These are phyloP conservation scores for Fonsecaea pugnacius DNA, from an alignment of 2,329 filamentous ascomycete genomes.

Conservation along the genomic window DNA sequence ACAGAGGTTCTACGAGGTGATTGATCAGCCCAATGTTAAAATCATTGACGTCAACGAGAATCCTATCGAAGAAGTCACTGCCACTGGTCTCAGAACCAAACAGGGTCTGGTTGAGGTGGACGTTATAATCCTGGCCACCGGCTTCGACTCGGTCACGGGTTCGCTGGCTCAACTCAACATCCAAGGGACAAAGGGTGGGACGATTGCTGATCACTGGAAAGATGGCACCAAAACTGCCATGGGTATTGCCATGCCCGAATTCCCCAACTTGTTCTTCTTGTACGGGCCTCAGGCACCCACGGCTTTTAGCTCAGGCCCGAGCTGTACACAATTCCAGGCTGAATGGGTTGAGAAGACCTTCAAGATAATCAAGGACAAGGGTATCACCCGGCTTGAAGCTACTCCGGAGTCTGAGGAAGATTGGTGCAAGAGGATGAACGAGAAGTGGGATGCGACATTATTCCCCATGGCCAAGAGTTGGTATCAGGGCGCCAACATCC, in stretches of 20 bases:
- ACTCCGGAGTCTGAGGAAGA: slow-evolving; percentile 50
- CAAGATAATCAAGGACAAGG: slow-evolving; percentile 52
- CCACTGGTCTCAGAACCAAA: slow-evolving; percentile 49
- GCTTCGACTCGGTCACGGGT: slow-evolving; percentile 52
- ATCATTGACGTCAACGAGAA: slow-evolving; percentile 53
- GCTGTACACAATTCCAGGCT: slow-evolving; percentile 60
- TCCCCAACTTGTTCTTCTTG: slow-evolving; percentile 58
- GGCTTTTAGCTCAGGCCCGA: slow-evolving; percentile 49
- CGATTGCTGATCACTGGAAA: slow-evolving; percentile 46
- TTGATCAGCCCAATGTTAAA: slow-evolving; percentile 53
- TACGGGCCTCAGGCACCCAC: slow-evolving; percentile 62
- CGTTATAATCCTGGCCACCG: slow-evolving; percentile 50
- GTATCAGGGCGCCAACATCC: slow-evolving; percentile 62
- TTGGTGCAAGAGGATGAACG: slow-evolving; percentile 53
- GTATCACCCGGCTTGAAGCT: slow-evolving; percentile 58
- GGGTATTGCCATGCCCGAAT: slow-evolving; percentile 49
- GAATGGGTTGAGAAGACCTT: slow-evolving; percentile 58
- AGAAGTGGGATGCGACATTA: slow-evolving; percentile 53
- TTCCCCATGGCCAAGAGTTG: slow-evolving; percentile 57
- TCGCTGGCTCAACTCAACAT: slow-evolving; percentile 49
- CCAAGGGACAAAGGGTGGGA: slow-evolving; percentile 40
- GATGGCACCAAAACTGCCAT: slow-evolving; percentile 48
- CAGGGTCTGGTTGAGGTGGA: slow-evolving; percentile 48
- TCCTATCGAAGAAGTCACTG: slow-evolving; percentile 49
- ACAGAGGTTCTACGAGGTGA: slow-evolving; percentile 56